Percentiles rank a stretch among this genome's conserved stretches.
These are phyloP conservation scores for Drechslerella stenobrocha DNA, from an alignment of 2,329 filamentous ascomycete species.

Conservation along the genomic window DNA sequence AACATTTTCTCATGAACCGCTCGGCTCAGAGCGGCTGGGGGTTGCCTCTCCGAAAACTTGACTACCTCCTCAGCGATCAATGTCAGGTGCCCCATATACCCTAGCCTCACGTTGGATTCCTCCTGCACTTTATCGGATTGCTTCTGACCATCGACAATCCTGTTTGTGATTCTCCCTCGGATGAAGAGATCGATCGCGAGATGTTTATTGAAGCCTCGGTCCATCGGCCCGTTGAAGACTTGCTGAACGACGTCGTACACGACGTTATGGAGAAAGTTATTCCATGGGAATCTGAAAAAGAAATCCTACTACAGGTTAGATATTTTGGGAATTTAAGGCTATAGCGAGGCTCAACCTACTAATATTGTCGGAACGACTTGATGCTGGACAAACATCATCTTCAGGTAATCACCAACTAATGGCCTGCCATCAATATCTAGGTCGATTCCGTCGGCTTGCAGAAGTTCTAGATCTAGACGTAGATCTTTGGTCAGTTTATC, in stretches of 20 bases:
- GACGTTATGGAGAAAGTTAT: conserved; percentile 98
- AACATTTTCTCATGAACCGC: conserved; percentile 84
- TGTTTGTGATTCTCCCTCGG: conserved; percentile 81
- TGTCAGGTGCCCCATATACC: conserved; percentile 97
- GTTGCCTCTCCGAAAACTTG: conserved; percentile 94
- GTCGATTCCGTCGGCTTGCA: conserved; percentile 57
- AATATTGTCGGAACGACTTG: conserved; percentile 92
- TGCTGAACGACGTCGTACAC: conserved; percentile 99
- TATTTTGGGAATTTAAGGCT: no score
- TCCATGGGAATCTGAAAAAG: conserved; percentile 99
- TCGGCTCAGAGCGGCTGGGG: conserved; percentile 81
- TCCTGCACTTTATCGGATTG: conserved; percentile 83
- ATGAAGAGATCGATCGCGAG: conserved; percentile 93
- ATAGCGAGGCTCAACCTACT: conserved; percentile 61
- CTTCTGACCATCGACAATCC: conserved; percentile 87
- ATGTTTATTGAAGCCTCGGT: conserved; percentile 86
- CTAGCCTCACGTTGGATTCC: conserved; percentile 83
- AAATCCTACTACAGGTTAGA: conserved; percentile 67
- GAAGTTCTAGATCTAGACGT: conserved; percentile 26
- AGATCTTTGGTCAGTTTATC: conserved; percentile 49
- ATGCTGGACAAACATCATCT: conserved; percentile 95
- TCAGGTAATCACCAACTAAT: conserved; percentile 90
- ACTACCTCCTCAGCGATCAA: conserved; percentile 97
- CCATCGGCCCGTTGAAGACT: conserved; percentile 98
- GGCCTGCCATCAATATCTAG: conserved; percentile 67